These are phyloP conservation scores for Penicillium paxilli DNA, from an alignment of 495 filamentous ascomycete species.

Conservation along the genomic window DNA sequence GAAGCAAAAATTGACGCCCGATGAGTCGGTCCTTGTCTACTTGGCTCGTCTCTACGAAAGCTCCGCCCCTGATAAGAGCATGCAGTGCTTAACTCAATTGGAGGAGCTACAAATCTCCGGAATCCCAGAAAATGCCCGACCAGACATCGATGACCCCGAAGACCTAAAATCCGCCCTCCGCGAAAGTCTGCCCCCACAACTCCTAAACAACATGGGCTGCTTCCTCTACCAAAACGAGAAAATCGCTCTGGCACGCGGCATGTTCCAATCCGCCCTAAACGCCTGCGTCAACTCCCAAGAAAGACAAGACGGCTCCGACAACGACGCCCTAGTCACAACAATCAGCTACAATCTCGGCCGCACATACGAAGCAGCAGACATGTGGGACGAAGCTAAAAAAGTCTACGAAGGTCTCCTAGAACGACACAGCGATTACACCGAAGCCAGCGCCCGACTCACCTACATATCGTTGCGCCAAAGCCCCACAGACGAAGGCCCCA, in stretches of 20 bases:
- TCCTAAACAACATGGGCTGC: conserved; percentile 95
- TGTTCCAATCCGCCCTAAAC: conserved; percentile 85
- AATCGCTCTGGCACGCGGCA: conserved; percentile 72
- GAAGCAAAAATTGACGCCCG: conserved; percentile 74
- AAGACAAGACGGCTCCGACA: conserved; percentile 63
- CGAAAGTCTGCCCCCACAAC: conserved; percentile 78
- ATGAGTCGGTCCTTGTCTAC: conserved; percentile 88
- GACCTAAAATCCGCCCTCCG: conserved; percentile 60
- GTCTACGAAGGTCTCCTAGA: conserved; percentile 82
- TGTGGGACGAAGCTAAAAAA: conserved; percentile 78
- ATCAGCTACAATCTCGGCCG: conserved; percentile 96
- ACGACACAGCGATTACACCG: conserved; percentile 86
- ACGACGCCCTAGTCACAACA: conserved; percentile 86
- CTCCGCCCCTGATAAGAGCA: conserved; percentile 81
- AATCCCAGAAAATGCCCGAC: conserved; percentile 65
- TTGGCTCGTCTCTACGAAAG: conserved; percentile 87
- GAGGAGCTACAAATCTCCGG: conserved; percentile 82
- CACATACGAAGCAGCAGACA: conserved; percentile 84
- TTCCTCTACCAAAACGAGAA: conserved; percentile 89
- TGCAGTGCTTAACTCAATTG: conserved; percentile 86
- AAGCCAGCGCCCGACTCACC: conserved; percentile 81
- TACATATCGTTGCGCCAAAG: conserved; percentile 86
- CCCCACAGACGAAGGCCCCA: conserved; percentile 82
- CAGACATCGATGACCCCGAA: conserved; percentile 65
- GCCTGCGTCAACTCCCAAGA: conserved; percentile 75